phyloP scores from a whole-genome alignment of 2,329 filamentous ascomycete genomes.

The Aspergillus melleus region DNA sequence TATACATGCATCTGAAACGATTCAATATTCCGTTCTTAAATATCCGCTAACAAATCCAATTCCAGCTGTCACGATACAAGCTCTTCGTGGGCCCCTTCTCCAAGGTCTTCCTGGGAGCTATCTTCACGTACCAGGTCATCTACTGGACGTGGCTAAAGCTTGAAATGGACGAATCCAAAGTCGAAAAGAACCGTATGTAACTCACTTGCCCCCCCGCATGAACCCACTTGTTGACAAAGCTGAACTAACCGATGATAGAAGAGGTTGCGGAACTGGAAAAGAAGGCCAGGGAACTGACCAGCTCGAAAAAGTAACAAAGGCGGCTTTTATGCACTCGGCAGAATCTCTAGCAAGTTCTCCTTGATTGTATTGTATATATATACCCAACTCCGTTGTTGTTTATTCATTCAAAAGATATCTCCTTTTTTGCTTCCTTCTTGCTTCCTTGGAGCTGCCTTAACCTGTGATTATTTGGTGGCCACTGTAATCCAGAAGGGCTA shows the following conservation, averaged over 20 bases:
- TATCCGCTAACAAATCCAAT: neutral
- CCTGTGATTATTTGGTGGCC: neutral
- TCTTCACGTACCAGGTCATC: conserved; percentile 50
- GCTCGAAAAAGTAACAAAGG: conserved; percentile 23
- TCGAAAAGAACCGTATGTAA: conserved; percentile 42
- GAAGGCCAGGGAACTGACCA: conserved; percentile 35
- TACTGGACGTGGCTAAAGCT: conserved; percentile 51
- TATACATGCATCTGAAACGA: no score
- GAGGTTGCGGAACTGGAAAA: conserved; percentile 37
- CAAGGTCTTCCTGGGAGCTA: conserved; percentile 50
- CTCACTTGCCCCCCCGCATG: neutral
- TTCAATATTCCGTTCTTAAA: neutral
- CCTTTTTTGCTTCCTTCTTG: neutral
- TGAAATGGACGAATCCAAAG: conserved; percentile 47
- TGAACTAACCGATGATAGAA: conserved; percentile 24
- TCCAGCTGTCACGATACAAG: conserved; percentile 41
- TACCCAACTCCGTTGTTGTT: neutral
- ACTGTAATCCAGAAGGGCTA: neutral
- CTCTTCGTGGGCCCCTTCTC: conserved; percentile 45
- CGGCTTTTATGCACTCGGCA: neutral
- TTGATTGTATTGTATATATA: neutral
- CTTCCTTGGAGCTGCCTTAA: neutral
- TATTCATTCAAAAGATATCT: neutral
- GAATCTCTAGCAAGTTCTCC: neutral
- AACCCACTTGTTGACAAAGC: neutral